phyloP scores from a whole-genome alignment of 2,329 filamentous ascomycete species.

The Claviceps capensis region DNA sequence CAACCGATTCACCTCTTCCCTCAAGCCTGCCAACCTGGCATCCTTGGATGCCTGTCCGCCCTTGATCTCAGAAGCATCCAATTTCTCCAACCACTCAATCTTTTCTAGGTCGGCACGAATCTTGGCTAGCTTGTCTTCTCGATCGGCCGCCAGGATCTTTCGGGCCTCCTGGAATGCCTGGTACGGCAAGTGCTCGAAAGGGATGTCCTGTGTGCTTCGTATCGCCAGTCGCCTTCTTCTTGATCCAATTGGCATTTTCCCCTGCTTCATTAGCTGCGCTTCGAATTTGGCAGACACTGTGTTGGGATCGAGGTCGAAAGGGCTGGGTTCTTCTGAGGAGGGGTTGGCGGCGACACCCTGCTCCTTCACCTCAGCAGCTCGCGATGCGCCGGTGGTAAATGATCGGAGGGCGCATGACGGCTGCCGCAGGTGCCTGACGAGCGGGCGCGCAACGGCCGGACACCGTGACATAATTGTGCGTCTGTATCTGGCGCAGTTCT shows the following conservation, averaged over 20 bases:
- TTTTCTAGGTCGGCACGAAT: constrained; percentile 55
- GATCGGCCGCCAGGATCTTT: constrained; percentile 66
- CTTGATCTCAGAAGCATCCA: constrained; percentile 39
- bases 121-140: constrained; percentile 62
- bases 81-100: constrained; percentile 52
- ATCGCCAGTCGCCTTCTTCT: constrained; percentile 68
- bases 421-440: constrained; percentile 37
- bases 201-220: constrained; percentile 50
- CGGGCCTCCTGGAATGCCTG: constrained; percentile 96
- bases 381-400: constrained; percentile 21
- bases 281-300: constrained; percentile 43
- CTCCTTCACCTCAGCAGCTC: constrained; percentile 16
- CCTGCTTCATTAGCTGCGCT: constrained; percentile 56
- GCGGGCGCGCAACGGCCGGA: constrained; percentile 43
- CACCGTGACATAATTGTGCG: constrained; percentile 39
- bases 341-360: constrained; percentile 2
- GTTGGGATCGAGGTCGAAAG: constrained; percentile 46
- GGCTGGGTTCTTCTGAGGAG: constrained; percentile 16
- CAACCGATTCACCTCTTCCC: constrained; percentile 57
- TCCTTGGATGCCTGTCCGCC: constrained; percentile 55
- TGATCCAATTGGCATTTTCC: constrained; percentile 65
- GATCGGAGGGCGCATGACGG: constrained; percentile 22
- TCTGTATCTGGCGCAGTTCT: not conserved
- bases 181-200: constrained; percentile 89
- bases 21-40: constrained; percentile 54